These are phyloP conservation scores for Corylus americana DNA, from an alignment of 306 rosid species.

Conservation along the genomic window DNA sequence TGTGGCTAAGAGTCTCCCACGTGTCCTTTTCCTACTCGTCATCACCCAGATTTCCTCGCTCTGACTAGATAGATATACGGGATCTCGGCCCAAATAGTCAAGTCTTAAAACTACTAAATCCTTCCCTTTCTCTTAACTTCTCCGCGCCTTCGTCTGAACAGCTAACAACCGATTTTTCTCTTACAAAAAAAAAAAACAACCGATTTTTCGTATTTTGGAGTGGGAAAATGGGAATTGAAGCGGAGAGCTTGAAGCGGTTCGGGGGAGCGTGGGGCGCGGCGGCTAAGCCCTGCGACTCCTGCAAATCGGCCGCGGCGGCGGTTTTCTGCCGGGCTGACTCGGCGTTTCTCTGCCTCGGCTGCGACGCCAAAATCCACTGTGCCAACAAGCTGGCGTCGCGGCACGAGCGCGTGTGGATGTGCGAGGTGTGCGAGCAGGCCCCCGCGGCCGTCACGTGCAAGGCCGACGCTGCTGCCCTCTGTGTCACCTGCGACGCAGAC, in stretches of 20 bases:
- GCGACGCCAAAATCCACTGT: constrained; percentile 75
- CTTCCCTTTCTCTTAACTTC: not conserved
- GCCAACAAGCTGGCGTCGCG: constrained; percentile 59
- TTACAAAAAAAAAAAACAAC: too few species aligned
- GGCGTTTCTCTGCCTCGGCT: constrained; percentile 73
- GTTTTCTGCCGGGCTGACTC: constrained; percentile 73
- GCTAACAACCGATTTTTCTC: not conserved
- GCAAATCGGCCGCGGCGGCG: constrained; percentile 57
- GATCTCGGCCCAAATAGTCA: constrained; percentile 25
- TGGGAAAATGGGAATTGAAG: constrained; percentile 53
- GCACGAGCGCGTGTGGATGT: constrained; percentile 93
- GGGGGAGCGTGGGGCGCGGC: constrained; percentile 47
- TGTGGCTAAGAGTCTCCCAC: constrained; percentile 53
- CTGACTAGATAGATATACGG: constrained; percentile 42
- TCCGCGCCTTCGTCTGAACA: not conserved
- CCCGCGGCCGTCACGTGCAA: constrained; percentile 92
- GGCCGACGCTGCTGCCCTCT: constrained; percentile 94
- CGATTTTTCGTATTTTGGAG: not conserved
- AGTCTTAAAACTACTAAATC: constrained; percentile 19
- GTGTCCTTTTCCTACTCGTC: constrained; percentile 38
- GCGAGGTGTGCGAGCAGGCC: constrained; percentile 94
- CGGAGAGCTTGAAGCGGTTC: constrained; percentile 39
- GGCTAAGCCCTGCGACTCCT: constrained; percentile 74
- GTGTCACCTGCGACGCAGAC: constrained; percentile 86
- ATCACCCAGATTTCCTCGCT: constrained; percentile 52